phyloP scores from a whole-genome alignment of 352 stramenopile genomes.

The Phytophthora macrochlamydospora region DNA sequence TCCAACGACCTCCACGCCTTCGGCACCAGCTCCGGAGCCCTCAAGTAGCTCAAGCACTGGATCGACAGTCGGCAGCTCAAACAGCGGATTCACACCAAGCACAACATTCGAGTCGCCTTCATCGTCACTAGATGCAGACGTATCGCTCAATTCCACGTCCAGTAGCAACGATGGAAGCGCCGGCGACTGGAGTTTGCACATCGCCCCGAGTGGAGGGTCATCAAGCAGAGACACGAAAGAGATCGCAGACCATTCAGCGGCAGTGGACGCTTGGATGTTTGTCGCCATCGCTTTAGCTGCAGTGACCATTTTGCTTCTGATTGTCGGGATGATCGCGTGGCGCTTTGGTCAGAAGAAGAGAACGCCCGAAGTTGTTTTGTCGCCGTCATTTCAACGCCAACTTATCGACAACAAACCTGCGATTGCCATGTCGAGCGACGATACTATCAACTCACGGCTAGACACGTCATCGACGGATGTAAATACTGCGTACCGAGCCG shows the following conservation, averaged over 20 bases:
- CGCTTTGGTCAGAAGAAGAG: conserved; percentile 8
- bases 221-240: neutral
- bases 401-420: conserved; percentile 6
- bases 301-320: conserved; percentile 14
- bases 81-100: conserved; percentile 4
- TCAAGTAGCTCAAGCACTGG: conserved; percentile 9
- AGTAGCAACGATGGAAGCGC: conserved; percentile 11
- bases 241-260: neutral
- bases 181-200: conserved; percentile 9
- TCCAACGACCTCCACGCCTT: neutral
- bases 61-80: conserved; percentile 10
- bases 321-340: conserved; percentile 12
- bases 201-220: neutral
- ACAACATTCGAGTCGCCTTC: conserved; percentile 13
- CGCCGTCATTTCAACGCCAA: conserved; percentile 13
- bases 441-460: conserved; percentile 27
- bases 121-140: conserved; percentile 12
- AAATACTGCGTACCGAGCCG: conserved; percentile 11
- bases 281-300: conserved; percentile 18
- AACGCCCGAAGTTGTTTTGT: neutral
- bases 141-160: conserved; percentile 4
- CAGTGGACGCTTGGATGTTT: conserved; percentile 16
- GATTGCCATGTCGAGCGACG: conserved; percentile 6
- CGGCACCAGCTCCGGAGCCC: neutral
- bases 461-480: conserved; percentile 32